Evolutionary conservation across 2,329 filamentous ascomycete species (phyloP).

Genomic region (Claviceps spartinae): DNA sequence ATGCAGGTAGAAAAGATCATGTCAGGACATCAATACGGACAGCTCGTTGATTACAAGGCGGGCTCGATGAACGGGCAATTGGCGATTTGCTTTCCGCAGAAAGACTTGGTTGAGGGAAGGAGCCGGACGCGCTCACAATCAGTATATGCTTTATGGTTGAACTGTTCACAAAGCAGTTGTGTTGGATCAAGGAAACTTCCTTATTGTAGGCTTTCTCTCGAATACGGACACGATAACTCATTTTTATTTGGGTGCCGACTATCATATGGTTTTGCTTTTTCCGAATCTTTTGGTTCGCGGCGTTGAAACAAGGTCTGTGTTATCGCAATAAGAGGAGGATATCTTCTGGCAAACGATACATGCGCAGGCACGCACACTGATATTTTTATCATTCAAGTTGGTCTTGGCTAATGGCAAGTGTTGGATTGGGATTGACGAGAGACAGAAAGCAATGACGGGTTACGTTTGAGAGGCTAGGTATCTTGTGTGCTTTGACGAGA

Average conservation of each 20-base stretch:
- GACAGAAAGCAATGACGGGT: background rate
- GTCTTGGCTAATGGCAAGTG: background rate
- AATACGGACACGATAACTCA: background rate
- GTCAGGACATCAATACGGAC: background rate
- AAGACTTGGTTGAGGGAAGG: background rate
- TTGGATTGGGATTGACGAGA: background rate
- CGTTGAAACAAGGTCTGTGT: constrained; percentile 4
- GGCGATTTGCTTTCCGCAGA: constrained; percentile 1
- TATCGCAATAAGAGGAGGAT: background rate
- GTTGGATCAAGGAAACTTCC: constrained; percentile 1
- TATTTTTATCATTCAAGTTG: background rate
- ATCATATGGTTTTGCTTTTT: constrained; percentile 4
- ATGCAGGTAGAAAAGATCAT: background rate
- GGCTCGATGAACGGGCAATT: background rate
- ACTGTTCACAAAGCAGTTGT: background rate
- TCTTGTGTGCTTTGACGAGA: background rate
- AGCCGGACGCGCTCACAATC: background rate
- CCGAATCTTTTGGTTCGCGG: constrained; percentile 3
- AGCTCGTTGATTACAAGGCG: background rate
- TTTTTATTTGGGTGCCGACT: background rate
- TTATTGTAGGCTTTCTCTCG: background rate
- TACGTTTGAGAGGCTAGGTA: background rate
- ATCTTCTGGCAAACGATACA: background rate
- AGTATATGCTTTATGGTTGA: constrained; percentile 2
- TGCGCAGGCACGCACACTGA: background rate